A percentile compares a stretch with the other conserved stretches of the same genome.
Evolutionary conservation across 768 basidiomycete genomes (phyloP).

Genomic region (Nidularia sp.): DNA sequence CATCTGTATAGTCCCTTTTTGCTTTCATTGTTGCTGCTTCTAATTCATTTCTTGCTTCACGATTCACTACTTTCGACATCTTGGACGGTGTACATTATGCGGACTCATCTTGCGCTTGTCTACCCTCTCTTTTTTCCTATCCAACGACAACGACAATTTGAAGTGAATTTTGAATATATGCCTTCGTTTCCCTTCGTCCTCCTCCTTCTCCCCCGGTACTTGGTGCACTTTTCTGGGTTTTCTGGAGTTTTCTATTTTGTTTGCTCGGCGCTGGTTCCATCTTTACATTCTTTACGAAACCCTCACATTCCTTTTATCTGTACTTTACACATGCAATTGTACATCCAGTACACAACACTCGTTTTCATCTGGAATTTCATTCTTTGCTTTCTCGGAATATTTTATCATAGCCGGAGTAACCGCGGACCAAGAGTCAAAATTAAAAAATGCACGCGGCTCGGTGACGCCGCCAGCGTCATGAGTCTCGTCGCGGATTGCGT

Average conservation of each 20-base stretch:
- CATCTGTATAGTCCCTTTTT: conserved; percentile 7
- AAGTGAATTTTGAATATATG: not conserved
- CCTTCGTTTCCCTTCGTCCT: not conserved
- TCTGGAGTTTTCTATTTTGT: conserved; percentile 3
- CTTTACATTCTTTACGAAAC: not conserved
- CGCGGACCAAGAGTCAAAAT: too few relatives aligned
- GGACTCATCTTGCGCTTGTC: not conserved
- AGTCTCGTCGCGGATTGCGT: too few relatives aligned
- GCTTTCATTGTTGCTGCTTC: conserved; percentile 4
- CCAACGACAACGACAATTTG: not conserved
- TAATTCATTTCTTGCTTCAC: conserved; percentile 3
- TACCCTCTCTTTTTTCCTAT: not conserved
- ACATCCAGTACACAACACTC: not conserved
- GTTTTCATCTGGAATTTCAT: not conserved
- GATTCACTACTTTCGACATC: conserved; percentile 7
- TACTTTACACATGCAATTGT: conserved; percentile 13
- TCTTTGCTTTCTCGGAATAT: too few relatives aligned
- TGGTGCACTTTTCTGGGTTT: not conserved
- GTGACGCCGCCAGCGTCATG: too few relatives aligned
- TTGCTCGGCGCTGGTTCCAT: not conserved
- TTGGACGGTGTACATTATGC: conserved; percentile 10
- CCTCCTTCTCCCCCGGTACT: not conserved
- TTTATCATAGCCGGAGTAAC: too few relatives aligned
- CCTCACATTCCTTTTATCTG: conserved; percentile 9
- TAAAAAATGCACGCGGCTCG: too few relatives aligned